phyloP scores from a whole-genome alignment of 352 stramenopile genomes.

The Halophytophthora polymorphica region DNA sequence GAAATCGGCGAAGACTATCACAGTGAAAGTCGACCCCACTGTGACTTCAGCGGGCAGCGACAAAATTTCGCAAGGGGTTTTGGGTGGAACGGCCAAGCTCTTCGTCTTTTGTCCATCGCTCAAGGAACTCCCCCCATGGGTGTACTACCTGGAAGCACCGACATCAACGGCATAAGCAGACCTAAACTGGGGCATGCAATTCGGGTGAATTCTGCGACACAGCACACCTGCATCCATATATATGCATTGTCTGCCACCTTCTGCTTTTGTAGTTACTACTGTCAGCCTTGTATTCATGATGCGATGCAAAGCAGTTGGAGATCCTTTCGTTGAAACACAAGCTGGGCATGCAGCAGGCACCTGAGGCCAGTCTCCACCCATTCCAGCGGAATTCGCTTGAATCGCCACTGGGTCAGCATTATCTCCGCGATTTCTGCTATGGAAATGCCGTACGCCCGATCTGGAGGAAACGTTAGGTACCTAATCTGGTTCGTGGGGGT shows the following conservation, averaged over 20 bases:
- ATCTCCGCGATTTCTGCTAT: conserved; percentile 49
- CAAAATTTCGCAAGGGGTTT: conserved; percentile 8
- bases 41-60: conserved; percentile 7
- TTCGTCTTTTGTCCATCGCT: conserved; percentile 72
- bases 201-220: neutral
- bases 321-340: conserved; percentile 28
- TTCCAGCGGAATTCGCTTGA: conserved; percentile 42
- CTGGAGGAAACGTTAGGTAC: conserved; percentile 13
- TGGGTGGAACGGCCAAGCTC: conserved; percentile 60
- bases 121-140: conserved; percentile 76
- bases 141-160: conserved; percentile 79
- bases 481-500: neutral
- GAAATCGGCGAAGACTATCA: conserved; percentile 61
- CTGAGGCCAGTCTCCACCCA: conserved; percentile 50
- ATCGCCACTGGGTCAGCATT: conserved; percentile 42
- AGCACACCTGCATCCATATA: neutral
- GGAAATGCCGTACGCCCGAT: conserved; percentile 23
- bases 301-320: conserved; percentile 37
- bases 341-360: conserved; percentile 22
- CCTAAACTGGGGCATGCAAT: no score
- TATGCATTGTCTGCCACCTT: neutral
- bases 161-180: neutral
- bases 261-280: conserved; percentile 4
- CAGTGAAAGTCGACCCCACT: conserved; percentile 48
- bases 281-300: neutral